Evolutionary conservation across 345 rosid genomes (phyloP).

Genomic region (Trapa bicornis): DNA sequence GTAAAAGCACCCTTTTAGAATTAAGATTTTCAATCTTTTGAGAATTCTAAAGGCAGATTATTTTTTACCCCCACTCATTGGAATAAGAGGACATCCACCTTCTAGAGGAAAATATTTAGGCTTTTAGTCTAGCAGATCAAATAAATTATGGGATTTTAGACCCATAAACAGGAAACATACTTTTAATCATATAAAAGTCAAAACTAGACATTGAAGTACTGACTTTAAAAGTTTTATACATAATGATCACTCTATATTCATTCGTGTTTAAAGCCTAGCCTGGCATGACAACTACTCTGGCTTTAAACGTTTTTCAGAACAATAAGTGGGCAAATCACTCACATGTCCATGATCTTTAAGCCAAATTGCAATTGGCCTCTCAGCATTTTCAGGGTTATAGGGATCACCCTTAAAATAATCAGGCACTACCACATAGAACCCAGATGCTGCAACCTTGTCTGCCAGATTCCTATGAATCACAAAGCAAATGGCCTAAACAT

Average conservation of each 20-base stretch:
- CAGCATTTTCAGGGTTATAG: conserved; percentile 23
- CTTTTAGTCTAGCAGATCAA: background rate
- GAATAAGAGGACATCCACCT: background rate
- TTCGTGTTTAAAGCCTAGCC: background rate
- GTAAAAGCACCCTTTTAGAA: background rate
- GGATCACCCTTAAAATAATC: conserved; percentile 64
- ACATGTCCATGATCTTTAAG: conserved; percentile 53
- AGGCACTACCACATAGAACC: conserved; percentile 55
- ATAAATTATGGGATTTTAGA: background rate
- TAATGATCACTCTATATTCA: background rate
- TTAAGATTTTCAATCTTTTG: no score
- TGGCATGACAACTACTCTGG: background rate
- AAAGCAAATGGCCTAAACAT: background rate
- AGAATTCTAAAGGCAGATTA: no score
- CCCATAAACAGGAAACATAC: background rate
- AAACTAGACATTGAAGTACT: background rate
- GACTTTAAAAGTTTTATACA: background rate
- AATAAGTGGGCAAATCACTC: conserved; percentile 16
- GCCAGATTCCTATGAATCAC: conserved; percentile 43
- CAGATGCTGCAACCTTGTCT: conserved; percentile 68
- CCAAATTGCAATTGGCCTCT: conserved; percentile 42
- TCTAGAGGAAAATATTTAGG: background rate
- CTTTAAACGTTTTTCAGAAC: background rate
- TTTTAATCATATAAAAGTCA: background rate
- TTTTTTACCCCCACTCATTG: no score